A percentile compares a stretch with the other conserved stretches of the same genome.
Conservation (phyloP, 805 yeast genomes). For the Saccharomycopsis selenospora region DNA sequence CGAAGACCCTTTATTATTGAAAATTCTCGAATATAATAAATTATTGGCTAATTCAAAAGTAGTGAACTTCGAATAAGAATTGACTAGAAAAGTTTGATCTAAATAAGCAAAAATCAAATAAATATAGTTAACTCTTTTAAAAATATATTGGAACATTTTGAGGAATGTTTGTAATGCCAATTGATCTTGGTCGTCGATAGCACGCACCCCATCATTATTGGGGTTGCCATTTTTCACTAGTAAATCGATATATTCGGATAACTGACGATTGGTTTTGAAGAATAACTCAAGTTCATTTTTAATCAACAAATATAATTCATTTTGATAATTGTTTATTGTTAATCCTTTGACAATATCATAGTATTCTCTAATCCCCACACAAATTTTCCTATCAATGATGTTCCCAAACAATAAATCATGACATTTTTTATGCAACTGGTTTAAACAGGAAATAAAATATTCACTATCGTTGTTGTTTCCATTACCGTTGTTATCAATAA, state of each 20-base stretch:
- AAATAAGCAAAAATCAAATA: constrained; percentile 8
- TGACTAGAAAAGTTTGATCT: constrained; percentile 6
- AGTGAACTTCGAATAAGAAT: constrained; percentile 9
- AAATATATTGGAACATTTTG: constrained; percentile 7
- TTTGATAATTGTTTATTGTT: neutral
- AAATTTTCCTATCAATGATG: neutral
- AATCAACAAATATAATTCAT: constrained; percentile 3
- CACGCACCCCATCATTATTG: neutral
- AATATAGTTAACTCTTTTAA: constrained; percentile 5
- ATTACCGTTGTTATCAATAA: too few species aligned
- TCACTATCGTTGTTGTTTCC: too few species aligned
- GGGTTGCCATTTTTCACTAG: neutral
- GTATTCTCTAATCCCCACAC: neutral
- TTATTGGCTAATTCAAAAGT: constrained; percentile 10
- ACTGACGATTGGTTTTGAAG: neutral
- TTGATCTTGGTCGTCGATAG: neutral
- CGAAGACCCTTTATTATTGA: too few species aligned
- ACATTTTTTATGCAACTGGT: neutral
- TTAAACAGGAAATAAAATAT: neutral
- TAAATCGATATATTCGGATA: neutral
- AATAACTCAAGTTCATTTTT: neutral
- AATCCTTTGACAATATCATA: neutral
- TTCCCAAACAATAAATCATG: neutral
- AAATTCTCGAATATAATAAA: constrained; percentile 5
- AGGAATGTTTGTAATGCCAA: constrained; percentile 1